These are phyloP conservation scores for Acer yangbiense DNA, from an alignment of 345 rosid species.

Conservation along the genomic window DNA sequence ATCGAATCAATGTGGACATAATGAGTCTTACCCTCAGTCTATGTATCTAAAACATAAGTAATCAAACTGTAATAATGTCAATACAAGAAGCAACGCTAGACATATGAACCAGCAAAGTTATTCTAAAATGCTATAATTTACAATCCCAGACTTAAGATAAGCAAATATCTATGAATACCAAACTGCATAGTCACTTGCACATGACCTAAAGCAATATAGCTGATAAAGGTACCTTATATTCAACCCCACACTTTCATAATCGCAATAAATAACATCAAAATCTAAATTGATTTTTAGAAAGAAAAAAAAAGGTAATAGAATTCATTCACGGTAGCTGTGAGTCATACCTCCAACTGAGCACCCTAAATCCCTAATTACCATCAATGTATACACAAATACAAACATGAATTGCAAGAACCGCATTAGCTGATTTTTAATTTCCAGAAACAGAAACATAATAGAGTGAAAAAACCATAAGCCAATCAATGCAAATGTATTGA, in stretches of 20 bases:
- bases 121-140: neutral
- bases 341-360: no score
- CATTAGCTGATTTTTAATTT: neutral
- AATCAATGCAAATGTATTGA: no score
- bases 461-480: no score
- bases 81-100: neutral
- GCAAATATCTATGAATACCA: no score
- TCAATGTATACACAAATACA: neutral
- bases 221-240: no score
- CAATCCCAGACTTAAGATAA: neutral
- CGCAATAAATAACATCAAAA: neutral
- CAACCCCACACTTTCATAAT: neutral
- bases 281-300: no score
- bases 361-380: constrained; percentile 2
- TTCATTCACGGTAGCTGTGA: no score
- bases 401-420: neutral
- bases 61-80: neutral
- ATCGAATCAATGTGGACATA: neutral
- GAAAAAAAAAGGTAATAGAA: no score
- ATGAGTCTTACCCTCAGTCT: neutral
- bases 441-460: neutral
- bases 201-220: no score
- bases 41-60: neutral
- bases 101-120: neutral
- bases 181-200: no score